Conservation (phyloP, 2,329 filamentous ascomycete genomes). For the Harringtonia aguacate region DNA sequence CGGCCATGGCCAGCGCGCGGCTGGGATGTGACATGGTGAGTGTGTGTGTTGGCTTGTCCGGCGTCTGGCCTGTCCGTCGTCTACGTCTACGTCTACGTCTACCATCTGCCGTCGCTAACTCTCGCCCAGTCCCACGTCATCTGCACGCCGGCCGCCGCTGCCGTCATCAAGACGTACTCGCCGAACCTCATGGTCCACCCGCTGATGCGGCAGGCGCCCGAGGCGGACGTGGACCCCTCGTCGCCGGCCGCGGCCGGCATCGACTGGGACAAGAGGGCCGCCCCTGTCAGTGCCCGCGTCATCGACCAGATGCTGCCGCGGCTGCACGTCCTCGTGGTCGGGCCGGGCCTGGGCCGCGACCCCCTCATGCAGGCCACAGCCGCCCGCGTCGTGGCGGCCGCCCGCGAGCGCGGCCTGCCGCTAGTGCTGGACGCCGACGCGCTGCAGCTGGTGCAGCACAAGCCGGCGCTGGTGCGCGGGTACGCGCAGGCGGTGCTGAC, state of each 20-base stretch:
- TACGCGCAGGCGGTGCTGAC: conserved; percentile 82
- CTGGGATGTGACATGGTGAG: conserved; percentile 81
- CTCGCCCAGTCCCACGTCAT: conserved; percentile 71
- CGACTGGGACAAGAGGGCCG: conserved; percentile 41
- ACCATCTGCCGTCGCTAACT: not conserved
- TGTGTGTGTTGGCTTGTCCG: not conserved
- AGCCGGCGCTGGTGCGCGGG: conserved; percentile 67
- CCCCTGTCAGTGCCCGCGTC: conserved; percentile 54
- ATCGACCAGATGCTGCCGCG: conserved; percentile 70
- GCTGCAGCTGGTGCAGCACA: conserved; percentile 62
- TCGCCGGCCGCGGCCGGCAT: conserved; percentile 32
- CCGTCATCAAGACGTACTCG: conserved; percentile 94
- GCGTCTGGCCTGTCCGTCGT: too few species aligned
- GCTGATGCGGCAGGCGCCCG: conserved; percentile 67
- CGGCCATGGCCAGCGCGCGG: conserved; percentile 88
- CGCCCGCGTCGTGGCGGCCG: conserved; percentile 66
- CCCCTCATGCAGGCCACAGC: conserved; percentile 82
- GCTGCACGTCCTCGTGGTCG: conserved; percentile 85
- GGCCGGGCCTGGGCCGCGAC: conserved; percentile 85
- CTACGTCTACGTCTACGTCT: too few species aligned
- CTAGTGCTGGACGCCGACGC: conserved; percentile 91
- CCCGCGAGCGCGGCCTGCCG: conserved; percentile 59
- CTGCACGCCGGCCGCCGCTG: conserved; percentile 77
- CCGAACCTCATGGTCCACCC: conserved; percentile 98
- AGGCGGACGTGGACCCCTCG: conserved; percentile 12